phyloP scores from a whole-genome alignment of 306 rosid species.

The Astragalus membranaceus region DNA sequence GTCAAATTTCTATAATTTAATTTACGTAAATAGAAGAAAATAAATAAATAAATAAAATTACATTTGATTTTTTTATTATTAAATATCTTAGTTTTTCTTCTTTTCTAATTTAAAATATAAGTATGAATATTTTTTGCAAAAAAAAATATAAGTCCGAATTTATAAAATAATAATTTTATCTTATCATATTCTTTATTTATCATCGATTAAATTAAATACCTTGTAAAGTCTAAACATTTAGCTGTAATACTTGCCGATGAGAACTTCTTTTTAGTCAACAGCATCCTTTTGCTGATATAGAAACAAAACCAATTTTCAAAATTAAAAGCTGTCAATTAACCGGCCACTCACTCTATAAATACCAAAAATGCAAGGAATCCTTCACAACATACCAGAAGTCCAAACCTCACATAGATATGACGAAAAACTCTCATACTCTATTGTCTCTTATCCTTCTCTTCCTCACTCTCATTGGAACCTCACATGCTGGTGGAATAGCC shows the following conservation, averaged over 20 bases:
- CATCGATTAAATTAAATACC: no score
- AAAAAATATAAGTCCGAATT: no score
- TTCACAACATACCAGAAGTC: conserved; percentile 1
- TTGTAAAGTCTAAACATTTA: no score
- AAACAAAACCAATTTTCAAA: conserved; percentile 6
- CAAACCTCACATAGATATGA: conserved; percentile 1
- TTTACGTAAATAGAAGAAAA: neutral
- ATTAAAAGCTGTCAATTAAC: neutral
- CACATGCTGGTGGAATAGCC: conserved; percentile 43
- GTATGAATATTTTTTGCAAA: no score
- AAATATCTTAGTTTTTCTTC: neutral
- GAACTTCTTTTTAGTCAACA: neutral
- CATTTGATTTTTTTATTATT: neutral
- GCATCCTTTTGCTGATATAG: neutral
- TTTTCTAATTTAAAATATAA: no score
- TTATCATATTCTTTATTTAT: no score
- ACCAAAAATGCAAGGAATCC: neutral
- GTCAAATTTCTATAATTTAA: no score
- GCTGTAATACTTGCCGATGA: no score
- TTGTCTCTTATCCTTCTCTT: conserved; percentile 9
- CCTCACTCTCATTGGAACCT: conserved; percentile 1
- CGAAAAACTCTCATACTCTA: neutral
- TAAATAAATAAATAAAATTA: neutral
- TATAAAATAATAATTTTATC: no score
- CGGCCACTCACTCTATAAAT: conserved; percentile 11